Evolutionary conservation across 1,139 yeast genomes (phyloP), one percentile per base, ranked within the genome.

Genomic region (Taphrina sp.): DNA sequence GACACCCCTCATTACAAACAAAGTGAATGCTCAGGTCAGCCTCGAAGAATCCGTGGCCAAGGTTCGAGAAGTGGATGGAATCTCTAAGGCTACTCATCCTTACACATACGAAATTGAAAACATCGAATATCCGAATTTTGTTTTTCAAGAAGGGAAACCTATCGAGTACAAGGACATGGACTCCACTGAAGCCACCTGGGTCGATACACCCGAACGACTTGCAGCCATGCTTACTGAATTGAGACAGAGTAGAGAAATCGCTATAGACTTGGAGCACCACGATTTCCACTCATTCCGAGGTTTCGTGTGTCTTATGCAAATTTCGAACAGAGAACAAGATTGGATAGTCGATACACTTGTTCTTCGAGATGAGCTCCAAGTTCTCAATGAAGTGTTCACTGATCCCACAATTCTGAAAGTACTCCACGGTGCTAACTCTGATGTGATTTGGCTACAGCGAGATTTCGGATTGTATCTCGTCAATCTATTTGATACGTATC

Each of bases 241-340:
- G 52, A 68, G 70, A 46, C 65, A 67, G 1, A 76, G 76, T 60
- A 70, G 74, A 1, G 95, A 81, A 61, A 79, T 94, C 39, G 98
- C 98, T 0, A 84, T 94, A n/a, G 99, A 94, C 75, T 77, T 94
- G 62, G 99, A 94, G 67, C 98, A 94, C 69, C 98, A 94, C 67
- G 97, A 90, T 65, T 85, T 79, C 67, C 76, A 97, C 69, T 77
- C 96, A 0, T 94, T 86, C 64, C 83, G 84, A 64, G 99, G 99
- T 46, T 73, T 94, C 49, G 95, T 90, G 1, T 89, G 94, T 69
- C 73, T 94, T 54, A 88, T 94, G 96, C 99, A 94, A 70, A 83
- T 94, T 17, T 85, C 95, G 54, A 83, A 84, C 47, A 73, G 95
- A 56, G 80, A 80, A n/a, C 76, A 79, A 60, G 98, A 81, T 69